Evolutionary conservation across 129 eudicot species (phyloP), one percentile per base, ranked within the genome.

Genomic region (Chrysanthemum makinoi): DNA sequence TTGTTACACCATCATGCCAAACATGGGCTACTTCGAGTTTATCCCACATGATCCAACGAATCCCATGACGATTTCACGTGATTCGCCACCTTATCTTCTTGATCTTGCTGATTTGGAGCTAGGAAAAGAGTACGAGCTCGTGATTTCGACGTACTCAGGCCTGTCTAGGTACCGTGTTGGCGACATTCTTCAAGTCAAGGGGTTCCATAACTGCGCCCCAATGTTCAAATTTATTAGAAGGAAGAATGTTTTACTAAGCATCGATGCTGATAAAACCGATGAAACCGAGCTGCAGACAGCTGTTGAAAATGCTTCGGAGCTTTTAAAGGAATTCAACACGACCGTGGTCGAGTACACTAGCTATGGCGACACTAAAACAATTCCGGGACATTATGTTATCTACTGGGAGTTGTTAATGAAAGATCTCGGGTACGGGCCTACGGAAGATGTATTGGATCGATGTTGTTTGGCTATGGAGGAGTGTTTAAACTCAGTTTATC

Each of bases 11-110:
- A 91, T 91, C 39, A 86, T 91, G 96, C 97, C 97, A 1, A 91
- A 91, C 68, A 86, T 91, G 96, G 96, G 92, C 1, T 88, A 88
- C 63, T 91, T 91, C 55, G 97, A 91, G 81, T 91, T 91, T 69
- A 77, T 91, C 74, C 97, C 93, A 2, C 97, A 88, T 26, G 96
- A 86, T 65, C 80, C 92, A 0, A 30, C 70, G 22, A 53, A 78
- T 28, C 80, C 85, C 17, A 77, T 73, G 0, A 30, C 58, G 0
- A 65, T 81, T 33, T 78, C 96, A 6, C 71, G 69, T 43, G 86
- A 75, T 65, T 69, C 88, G 4, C 87, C 89, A 0, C 83, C 89
- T 10, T 73, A 77, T 4, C 85, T 91, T 14, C 85, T 83, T 4
- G 86, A 91, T 68, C 83, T 90, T 16, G 91, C 95, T 0, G 89